Percentiles rank a stretch among this genome's conserved stretches.
These are phyloP conservation scores for Tricholoma sp. DNA, from an alignment of 768 basidiomycete genomes.

Conservation along the genomic window DNA sequence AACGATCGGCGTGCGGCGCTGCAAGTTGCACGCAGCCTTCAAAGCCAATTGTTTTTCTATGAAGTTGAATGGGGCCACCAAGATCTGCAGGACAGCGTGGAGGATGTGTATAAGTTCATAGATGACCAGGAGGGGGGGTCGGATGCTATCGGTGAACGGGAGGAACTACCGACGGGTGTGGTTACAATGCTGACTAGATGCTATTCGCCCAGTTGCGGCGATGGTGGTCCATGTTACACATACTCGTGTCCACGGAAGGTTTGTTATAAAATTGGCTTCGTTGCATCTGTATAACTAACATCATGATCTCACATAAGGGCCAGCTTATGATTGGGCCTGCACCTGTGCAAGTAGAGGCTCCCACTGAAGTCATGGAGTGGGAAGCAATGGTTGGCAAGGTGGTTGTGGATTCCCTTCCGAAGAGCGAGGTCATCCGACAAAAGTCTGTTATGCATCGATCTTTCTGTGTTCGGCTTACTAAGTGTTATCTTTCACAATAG, in stretches of 20 bases:
- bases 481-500: conserved; percentile 20
- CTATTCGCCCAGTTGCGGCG: conserved; percentile 82
- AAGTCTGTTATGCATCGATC: conserved; percentile 33
- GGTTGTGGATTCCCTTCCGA: conserved; percentile 47
- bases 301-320: conserved; percentile 19
- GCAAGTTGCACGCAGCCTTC: conserved; percentile 84
- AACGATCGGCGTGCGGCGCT: conserved; percentile 80
- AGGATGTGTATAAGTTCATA: conserved; percentile 91
- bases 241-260: conserved; percentile 75
- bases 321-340: conserved; percentile 25
- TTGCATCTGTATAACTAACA: background rate
- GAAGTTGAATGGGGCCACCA: conserved; percentile 94
- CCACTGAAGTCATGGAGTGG: conserved; percentile 37
- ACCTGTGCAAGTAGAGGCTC: conserved; percentile 25
- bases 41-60: conserved; percentile 91
- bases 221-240: conserved; percentile 77
- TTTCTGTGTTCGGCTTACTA: background rate
- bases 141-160: conserved; percentile 54
- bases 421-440: conserved; percentile 80
- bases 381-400: conserved; percentile 38
- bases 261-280: conserved; percentile 1
- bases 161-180: conserved; percentile 81
- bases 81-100: conserved; percentile 78
- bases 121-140: conserved; percentile 71
- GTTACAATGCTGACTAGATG: conserved; percentile 88